Conservation (phyloP, 495 filamentous ascomycete species). For the Xylaria acuta region DNA sequence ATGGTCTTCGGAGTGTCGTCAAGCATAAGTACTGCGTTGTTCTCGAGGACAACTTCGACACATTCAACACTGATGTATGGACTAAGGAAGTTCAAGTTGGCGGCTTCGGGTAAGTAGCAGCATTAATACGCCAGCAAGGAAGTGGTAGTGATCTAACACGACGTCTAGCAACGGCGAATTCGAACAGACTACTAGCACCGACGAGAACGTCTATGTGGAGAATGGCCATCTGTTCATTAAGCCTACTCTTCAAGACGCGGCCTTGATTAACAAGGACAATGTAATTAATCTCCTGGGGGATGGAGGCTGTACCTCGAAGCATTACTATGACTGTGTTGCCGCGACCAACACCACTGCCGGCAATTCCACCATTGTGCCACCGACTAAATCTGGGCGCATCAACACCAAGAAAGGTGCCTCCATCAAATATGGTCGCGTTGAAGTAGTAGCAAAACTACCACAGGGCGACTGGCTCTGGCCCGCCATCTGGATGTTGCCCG, state of each 20-base stretch:
- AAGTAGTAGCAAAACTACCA: slow-evolving; percentile 78
- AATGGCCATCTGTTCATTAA: slow-evolving; percentile 74
- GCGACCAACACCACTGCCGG: slow-evolving; percentile 68
- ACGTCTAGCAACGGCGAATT: slow-evolving; percentile 76
- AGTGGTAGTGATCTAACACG: slow-evolving; percentile 13
- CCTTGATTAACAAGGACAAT: slow-evolving; percentile 65
- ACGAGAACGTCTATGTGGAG: slow-evolving; percentile 75
- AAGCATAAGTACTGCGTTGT: slow-evolving; percentile 79
- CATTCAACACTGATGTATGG: slow-evolving; percentile 69
- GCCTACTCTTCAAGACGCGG: slow-evolving; percentile 74
- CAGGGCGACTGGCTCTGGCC: slow-evolving; percentile 89
- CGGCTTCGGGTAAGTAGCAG: slow-evolving; percentile 73
- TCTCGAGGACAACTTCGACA: slow-evolving; percentile 70
- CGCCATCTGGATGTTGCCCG: slow-evolving; percentile 90
- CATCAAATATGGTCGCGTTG: slow-evolving; percentile 83
- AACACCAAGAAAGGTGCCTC: slow-evolving; percentile 70
- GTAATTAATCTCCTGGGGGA: slow-evolving; percentile 69
- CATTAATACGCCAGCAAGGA: not conserved
- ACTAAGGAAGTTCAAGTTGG: slow-evolving; percentile 79
- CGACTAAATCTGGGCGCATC: slow-evolving; percentile 78
- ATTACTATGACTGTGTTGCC: slow-evolving; percentile 64
- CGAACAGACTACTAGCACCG: slow-evolving; percentile 70
- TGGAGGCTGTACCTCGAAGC: slow-evolving; percentile 68
- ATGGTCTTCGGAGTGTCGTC: slow-evolving; percentile 69
- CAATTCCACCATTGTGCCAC: slow-evolving; percentile 76